Evolutionary conservation across 192 early-diverging fungal genomes (phyloP).

Genomic region (Diversispora epigaea): DNA sequence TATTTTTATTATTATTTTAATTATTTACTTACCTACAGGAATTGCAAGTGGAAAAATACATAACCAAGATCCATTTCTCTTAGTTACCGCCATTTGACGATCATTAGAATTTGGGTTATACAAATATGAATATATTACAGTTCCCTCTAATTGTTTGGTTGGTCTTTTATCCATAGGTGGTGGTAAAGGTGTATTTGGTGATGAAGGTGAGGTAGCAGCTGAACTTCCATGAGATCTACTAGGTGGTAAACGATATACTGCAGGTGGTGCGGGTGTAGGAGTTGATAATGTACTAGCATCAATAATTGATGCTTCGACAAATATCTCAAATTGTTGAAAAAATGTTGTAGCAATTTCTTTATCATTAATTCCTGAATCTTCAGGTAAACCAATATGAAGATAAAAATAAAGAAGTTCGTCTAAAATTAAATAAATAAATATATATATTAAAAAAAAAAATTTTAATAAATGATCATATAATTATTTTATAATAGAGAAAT

Average conservation of each 20-base stretch:
- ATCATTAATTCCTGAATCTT: constrained; percentile 40
- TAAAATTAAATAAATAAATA: constrained; percentile 1
- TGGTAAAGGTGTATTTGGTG: constrained; percentile 32
- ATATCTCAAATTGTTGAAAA: constrained; percentile 53
- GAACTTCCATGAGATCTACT: constrained; percentile 7
- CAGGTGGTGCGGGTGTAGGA: neutral
- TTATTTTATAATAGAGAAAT: neutral
- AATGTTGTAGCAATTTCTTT: constrained; percentile 37
- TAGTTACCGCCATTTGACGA: constrained; percentile 38
- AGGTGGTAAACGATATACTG: constrained; percentile 28
- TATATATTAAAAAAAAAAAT: neutral
- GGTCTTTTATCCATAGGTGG: constrained; percentile 31
- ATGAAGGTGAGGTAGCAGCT: constrained; percentile 37
- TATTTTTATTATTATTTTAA: constrained; percentile 2
- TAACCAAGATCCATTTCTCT: constrained; percentile 45
- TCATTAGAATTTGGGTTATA: constrained; percentile 49
- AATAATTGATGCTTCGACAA: constrained; percentile 54
- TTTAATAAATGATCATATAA: neutral
- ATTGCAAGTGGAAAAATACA: constrained; percentile 53
- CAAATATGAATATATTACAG: constrained; percentile 48
- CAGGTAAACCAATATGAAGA: constrained; percentile 25
- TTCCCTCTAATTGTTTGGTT: constrained; percentile 37
- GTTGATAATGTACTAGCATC: constrained; percentile 36
- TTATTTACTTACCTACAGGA: constrained; percentile 52
- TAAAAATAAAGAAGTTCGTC: constrained; percentile 8